Conservation (phyloP, 306 rosid genomes). For the Dalbergia cultrata region DNA sequence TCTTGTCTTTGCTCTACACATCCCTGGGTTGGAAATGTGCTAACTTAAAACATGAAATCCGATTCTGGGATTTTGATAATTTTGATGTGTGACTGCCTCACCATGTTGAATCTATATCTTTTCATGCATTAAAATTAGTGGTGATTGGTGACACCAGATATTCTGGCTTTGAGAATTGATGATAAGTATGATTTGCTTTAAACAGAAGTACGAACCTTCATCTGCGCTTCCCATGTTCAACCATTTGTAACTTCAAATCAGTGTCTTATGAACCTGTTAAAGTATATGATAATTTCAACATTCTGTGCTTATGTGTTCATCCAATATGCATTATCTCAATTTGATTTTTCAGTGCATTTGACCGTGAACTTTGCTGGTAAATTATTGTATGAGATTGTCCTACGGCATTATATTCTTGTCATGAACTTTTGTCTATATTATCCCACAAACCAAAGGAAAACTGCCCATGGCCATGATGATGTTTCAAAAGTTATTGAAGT, state of each 20-base stretch:
- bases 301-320: conserved; percentile 1
- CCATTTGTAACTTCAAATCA: conserved; percentile 5
- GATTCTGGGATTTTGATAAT: conserved; percentile 4
- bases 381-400: neutral
- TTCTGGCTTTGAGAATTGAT: neutral
- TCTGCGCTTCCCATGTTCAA: conserved; percentile 19
- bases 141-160: conserved; percentile 6
- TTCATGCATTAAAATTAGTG: conserved; percentile 10
- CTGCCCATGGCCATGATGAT: too few species aligned
- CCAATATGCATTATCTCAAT: conserved; percentile 14
- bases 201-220: conserved; percentile 23
- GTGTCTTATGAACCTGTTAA: conserved; percentile 26
- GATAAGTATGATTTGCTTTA: neutral
- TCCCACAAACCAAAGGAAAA: too few species aligned
- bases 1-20: conserved; percentile 12
- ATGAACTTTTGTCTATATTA: neutral
- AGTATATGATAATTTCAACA: conserved; percentile 6
- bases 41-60: neutral
- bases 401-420: neutral
- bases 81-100: conserved; percentile 11
- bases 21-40: neutral
- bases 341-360: conserved; percentile 5
- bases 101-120: conserved; percentile 31
- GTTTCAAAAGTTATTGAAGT: too few species aligned
- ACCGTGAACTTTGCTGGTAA: conserved; percentile 8